Evolutionary conservation across 192 early-diverging fungal genomes (phyloP), one percentile per base, ranked within the genome.

Genomic region (Coemansia sp.): DNA sequence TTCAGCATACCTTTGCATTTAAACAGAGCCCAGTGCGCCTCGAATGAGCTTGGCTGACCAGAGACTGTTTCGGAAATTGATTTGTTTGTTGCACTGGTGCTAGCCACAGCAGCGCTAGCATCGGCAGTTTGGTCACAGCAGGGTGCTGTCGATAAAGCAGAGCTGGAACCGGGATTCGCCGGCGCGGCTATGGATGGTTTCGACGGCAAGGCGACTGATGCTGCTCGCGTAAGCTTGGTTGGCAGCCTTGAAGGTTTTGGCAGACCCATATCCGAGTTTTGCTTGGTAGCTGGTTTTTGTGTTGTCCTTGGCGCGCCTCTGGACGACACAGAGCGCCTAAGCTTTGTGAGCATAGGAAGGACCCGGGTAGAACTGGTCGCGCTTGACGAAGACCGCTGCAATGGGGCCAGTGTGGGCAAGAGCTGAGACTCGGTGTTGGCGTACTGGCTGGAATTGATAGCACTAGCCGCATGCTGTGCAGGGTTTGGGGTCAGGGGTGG

Each of bases 1-100:
- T 82, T 70, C 34, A 65, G 28, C 56, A 70, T 73, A 5, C 79
- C 79, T 64, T 76, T 82, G 54, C 79, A 82, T 59, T 71, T 76
- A 36, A 82, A 67, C 75, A 82, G 56, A 12, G 61, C 63, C 79
- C 79, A 82, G 40, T 71, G 77, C 16, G 60, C 54, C 18, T 75
- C 63, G 31, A 63, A 58, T 11, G 38, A 28, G 50, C 48, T 61
- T 20, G 66, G 30, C 10, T 51, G 34, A 29, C 57, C 54, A 14
- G 54, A 14, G 1, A 32, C 42, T 3, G 42, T 11, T 11, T 45
- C 42, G 8, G 42, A 45, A 7, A 45, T 11, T 14, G 42, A 45
- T 14, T 45, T 45, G 56, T 5, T 57, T 4, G 18, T 60, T 25
- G n/a, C 38, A 14, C n/a, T 22, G 29, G 36, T 18, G 25, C 5